These are phyloP conservation scores for Metschnikowia kunwiensis DNA, from an alignment of 805 yeast species.

Conservation along the genomic window DNA sequence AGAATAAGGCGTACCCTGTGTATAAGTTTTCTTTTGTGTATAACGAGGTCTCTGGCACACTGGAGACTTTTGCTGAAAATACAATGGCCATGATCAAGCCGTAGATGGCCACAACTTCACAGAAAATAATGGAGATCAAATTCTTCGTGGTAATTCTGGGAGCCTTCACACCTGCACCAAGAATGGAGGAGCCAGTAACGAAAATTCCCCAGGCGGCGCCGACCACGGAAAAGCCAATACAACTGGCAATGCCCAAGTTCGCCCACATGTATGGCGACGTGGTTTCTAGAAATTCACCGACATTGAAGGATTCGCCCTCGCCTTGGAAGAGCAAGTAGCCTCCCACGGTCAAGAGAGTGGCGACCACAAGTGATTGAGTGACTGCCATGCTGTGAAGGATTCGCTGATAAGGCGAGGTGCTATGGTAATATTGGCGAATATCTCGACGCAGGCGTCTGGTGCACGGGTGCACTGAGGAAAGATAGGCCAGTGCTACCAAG, in stretches of 20 bases:
- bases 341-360: slow-evolving; percentile 40
- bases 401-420: slow-evolving; percentile 1
- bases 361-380: slow-evolving; percentile 26
- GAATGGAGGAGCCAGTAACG: slow-evolving; percentile 87
- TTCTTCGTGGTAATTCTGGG: slow-evolving; percentile 98
- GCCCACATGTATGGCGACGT: slow-evolving; percentile 99
- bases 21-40: slow-evolving; percentile 81
- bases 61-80: slow-evolving; percentile 80
- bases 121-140: slow-evolving; percentile 92
- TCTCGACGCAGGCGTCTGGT: no score
- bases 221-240: slow-evolving; percentile 91
- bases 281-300: slow-evolving; percentile 80
- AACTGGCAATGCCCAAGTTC: slow-evolving; percentile 76
- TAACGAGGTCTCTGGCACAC: slow-evolving; percentile 61
- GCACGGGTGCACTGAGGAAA: slow-evolving; percentile 13
- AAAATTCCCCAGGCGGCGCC: slow-evolving; percentile 99
- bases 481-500: no score
- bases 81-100: slow-evolving; percentile 98
- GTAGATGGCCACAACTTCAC: slow-evolving; percentile 98
- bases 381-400: slow-evolving; percentile 16
- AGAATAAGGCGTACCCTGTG: slow-evolving; percentile 92
- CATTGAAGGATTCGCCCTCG: slow-evolving; percentile 86
- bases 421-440: no score
- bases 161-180: slow-evolving; percentile 98
- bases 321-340: slow-evolving; percentile 80